A percentile compares a stretch with the other conserved stretches of the same genome.
Evolutionary conservation across 169 alveolate genomes (phyloP).

Genomic region (Plasmodium vivax): DNA sequence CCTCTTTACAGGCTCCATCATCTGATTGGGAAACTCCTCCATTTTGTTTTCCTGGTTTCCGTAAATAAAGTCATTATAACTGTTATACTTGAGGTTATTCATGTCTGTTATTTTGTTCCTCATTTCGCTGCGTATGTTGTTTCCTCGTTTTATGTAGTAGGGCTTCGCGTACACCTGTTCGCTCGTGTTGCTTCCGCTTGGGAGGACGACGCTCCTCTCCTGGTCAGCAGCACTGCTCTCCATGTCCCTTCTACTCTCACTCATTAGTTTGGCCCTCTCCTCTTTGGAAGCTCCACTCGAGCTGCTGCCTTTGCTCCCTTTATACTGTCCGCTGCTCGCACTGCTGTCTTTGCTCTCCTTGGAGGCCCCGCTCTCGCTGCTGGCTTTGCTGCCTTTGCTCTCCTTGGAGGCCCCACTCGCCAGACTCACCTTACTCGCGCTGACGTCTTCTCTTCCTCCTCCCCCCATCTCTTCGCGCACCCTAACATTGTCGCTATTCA

Average conservation of each 20-base stretch:
- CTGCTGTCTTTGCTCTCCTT: neutral
- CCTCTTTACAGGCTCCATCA: slow-evolving; percentile 1
- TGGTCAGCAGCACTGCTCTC: neutral
- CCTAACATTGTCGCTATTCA: neutral
- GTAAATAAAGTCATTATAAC: slow-evolving; percentile 22
- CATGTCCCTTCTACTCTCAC: neutral
- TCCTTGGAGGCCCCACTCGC: neutral
- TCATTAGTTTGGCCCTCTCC: neutral
- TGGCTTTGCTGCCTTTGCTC: neutral
- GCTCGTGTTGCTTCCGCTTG: neutral
- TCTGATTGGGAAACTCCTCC: neutral
- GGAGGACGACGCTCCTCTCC: neutral
- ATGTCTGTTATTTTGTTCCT: neutral
- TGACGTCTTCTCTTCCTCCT: neutral
- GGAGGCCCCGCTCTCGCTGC: neutral
- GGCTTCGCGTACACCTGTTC: neutral
- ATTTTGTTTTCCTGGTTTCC: neutral
- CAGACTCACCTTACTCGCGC: neutral
- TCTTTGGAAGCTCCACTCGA: neutral
- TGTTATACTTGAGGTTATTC: neutral
- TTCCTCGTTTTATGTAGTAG: neutral
- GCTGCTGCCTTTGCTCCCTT: neutral
- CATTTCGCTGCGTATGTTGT: slow-evolving; percentile 8
- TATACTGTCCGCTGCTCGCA: too few relatives aligned
- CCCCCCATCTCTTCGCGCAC: neutral